A percentile compares a stretch with the other conserved stretches of the same genome.
Evolutionary conservation across 2,329 filamentous ascomycete genomes (phyloP).

Genomic region (Plectosphaerella sp.): DNA sequence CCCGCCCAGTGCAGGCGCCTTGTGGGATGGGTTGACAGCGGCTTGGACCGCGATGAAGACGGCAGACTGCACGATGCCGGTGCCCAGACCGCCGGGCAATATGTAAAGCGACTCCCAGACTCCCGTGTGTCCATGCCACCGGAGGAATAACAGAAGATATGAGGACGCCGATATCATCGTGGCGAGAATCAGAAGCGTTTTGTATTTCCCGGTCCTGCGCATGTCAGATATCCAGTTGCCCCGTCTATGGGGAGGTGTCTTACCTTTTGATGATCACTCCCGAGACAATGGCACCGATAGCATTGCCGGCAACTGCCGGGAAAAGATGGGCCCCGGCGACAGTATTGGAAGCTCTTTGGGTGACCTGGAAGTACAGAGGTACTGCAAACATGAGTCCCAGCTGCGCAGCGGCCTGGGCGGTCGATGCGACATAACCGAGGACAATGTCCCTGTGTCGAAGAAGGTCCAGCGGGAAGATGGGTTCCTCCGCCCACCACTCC

Average conservation of each 20-base stretch:
- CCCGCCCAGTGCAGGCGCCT: slow-evolving; percentile 34
- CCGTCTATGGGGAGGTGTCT: not conserved
- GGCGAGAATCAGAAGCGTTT: slow-evolving; percentile 45
- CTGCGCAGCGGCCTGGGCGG: slow-evolving; percentile 53
- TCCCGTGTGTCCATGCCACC: slow-evolving; percentile 57
- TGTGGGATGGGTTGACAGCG: slow-evolving; percentile 29
- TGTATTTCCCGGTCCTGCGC: slow-evolving; percentile 54
- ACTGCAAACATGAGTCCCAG: slow-evolving; percentile 51
- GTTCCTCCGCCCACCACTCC: slow-evolving; percentile 39
- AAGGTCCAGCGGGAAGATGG: slow-evolving; percentile 54
- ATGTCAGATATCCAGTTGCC: not conserved
- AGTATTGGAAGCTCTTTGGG: slow-evolving; percentile 51
- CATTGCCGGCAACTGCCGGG: slow-evolving; percentile 64
- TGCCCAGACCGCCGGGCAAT: slow-evolving; percentile 43
- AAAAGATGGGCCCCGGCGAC: slow-evolving; percentile 57
- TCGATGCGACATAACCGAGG: slow-evolving; percentile 46
- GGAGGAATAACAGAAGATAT: slow-evolving; percentile 48
- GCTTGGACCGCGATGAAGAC: slow-evolving; percentile 38
- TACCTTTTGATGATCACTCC: slow-evolving; percentile 50
- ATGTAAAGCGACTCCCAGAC: slow-evolving; percentile 55
- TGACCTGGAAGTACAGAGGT: slow-evolving; percentile 67
- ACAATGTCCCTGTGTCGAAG: slow-evolving; percentile 47
- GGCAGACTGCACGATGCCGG: slow-evolving; percentile 33
- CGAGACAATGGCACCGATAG: slow-evolving; percentile 56
- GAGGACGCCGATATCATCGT: slow-evolving; percentile 42